Percentiles rank a stretch among this genome's conserved stretches.
These are phyloP conservation scores for Leucocoprinus birnbaumii DNA, from an alignment of 768 basidiomycete genomes.

Conservation along the genomic window DNA sequence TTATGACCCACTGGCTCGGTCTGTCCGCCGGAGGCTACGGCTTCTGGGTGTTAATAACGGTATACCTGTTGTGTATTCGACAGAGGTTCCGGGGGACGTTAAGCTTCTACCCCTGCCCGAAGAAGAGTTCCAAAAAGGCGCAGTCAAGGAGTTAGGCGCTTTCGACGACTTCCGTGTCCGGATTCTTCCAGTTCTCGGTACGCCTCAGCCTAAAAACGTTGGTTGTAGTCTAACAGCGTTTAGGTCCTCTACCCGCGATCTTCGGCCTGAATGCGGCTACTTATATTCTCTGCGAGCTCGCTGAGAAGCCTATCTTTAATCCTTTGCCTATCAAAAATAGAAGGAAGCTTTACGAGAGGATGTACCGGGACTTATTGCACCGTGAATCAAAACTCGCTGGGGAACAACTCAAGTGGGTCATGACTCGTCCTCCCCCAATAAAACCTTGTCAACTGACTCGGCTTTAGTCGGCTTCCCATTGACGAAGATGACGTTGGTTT, in stretches of 20 bases:
- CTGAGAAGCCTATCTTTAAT: conserved; percentile 78
- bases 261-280: conserved; percentile 91
- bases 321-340: conserved; percentile 86
- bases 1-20: conserved; percentile 93
- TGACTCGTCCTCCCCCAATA: background rate
- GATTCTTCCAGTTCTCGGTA: conserved; percentile 88
- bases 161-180: conserved; percentile 94
- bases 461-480: conserved; percentile 65
- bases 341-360: conserved; percentile 76
- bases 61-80: conserved; percentile 92
- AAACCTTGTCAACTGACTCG: background rate
- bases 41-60: conserved; percentile 56
- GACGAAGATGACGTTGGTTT: conserved; percentile 81
- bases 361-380: conserved; percentile 72
- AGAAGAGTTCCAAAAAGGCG: conserved; percentile 88
- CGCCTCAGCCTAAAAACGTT: conserved; percentile 17
- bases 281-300: conserved; percentile 83
- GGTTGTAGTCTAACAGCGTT: background rate
- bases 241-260: conserved; percentile 81
- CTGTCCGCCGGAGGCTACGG: conserved; percentile 78
- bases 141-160: conserved; percentile 83
- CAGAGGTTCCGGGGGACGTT: conserved; percentile 87
- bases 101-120: conserved; percentile 88
- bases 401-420: conserved; percentile 53
- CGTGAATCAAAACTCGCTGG: conserved; percentile 72